A percentile compares a stretch with the other conserved stretches of the same genome.
Evolutionary conservation across 306 rosid genomes (phyloP).

Genomic region (Cicer arietinum): DNA sequence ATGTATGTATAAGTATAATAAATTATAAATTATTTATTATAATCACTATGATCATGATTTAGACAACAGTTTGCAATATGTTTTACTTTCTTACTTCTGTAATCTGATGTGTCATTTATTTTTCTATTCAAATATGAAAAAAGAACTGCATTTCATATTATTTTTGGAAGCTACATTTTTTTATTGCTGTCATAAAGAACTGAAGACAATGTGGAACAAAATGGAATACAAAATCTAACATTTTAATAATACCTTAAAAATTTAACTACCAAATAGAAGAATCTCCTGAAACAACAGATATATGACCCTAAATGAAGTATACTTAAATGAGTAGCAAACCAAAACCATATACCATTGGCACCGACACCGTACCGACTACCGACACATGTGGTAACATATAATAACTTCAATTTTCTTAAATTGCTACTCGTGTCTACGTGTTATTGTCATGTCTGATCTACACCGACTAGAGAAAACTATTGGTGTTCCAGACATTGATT

Average conservation of each 20-base stretch:
- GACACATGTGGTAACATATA: too few relatives aligned
- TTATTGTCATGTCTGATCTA: conserved; percentile 10
- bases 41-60: too few relatives aligned
- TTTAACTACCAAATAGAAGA: conserved; percentile 20
- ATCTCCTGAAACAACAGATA: background rate
- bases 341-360: background rate
- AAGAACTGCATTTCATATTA: background rate
- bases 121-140: background rate
- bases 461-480: conserved; percentile 54
- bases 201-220: conserved; percentile 3
- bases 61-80: background rate
- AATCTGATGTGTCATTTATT: background rate
- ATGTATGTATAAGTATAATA: background rate
- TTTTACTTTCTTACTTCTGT: too few relatives aligned
- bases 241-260: conserved; percentile 15
- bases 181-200: conserved; percentile 16
- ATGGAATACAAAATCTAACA: background rate
- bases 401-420: too few relatives aligned
- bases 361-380: too few relatives aligned
- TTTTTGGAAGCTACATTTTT: background rate
- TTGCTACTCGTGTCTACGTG: too few relatives aligned
- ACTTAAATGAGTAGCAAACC: background rate
- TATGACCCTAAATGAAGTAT: background rate
- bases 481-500: conserved; percentile 45
- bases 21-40: too few relatives aligned